Base-by-base conservation (phyloP, 2,329 filamentous ascomycete species). In the Eutypella sp. region DNA sequence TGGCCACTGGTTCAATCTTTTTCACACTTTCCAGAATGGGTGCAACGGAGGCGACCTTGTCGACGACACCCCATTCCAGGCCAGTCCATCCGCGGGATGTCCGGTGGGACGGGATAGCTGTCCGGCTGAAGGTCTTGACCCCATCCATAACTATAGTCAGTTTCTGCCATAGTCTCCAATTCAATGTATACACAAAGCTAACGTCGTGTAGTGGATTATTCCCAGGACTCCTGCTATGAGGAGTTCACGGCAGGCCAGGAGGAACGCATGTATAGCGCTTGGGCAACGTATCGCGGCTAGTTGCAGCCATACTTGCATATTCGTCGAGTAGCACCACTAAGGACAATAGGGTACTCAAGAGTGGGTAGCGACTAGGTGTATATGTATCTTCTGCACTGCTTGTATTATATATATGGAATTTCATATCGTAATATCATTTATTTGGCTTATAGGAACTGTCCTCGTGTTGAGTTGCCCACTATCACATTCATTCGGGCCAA, bases 231-330 rank as follows among this genome's bases (percentile, higher is more conserved):
- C 48, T 75, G 72, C 62, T 72, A 71, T 57, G 58, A 64, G 34
- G 65, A 70, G 57, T 75, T 75, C 60, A 71, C 69, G 4, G 34
- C 62, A 15, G 68, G 67, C 7, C 71, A 75, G 58, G 51, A 58
- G 36, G 60, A 58, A 25, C 68, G 70, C 46, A 70, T 72, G 58
- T 60, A 63, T 55, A 66, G 60, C 47, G 59, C 61, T 49, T 72
- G 63, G 65, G 54, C 57, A 39, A 47, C 53, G 25, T 72, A 67
- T 61, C 67, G 68, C 6, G 36, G 10, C 18, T 22, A 22, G 23
- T n/a, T 15, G 11, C n/a, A n/a, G n/a, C n/a, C n/a, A n/a, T n/a
- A n/a, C n/a, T n/a, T n/a, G n/a, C n/a, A n/a, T n/a, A n/a, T n/a
- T n/a, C n/a, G n/a, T n/a, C n/a, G n/a, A n/a, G n/a, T n/a, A n/a